Evolutionary conservation across 2,329 filamentous ascomycete species (phyloP).

Genomic region (Sporothrix brunneoviolacea): DNA sequence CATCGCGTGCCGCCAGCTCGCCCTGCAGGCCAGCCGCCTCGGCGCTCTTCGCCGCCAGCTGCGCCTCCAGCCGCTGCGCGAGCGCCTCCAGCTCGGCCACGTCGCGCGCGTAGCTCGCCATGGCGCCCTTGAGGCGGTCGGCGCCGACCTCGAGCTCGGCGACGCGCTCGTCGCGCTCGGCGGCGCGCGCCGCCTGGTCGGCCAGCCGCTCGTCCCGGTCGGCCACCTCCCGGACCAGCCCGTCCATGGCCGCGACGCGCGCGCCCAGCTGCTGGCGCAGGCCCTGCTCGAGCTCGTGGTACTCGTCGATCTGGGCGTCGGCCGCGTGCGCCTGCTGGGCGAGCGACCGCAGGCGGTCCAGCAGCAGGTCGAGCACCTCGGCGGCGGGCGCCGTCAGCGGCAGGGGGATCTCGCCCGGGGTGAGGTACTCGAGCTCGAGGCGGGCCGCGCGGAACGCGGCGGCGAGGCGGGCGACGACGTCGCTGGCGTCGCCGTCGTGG

Average conservation of each 20-base stretch:
- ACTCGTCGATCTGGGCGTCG: slow-evolving; percentile 53
- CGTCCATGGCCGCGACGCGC: slow-evolving; percentile 45
- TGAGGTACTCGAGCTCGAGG: slow-evolving; percentile 56
- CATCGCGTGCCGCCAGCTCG: slow-evolving; percentile 46
- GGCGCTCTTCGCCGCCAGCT: slow-evolving; percentile 20
- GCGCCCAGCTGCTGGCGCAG: slow-evolving; percentile 51
- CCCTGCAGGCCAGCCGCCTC: slow-evolving; percentile 24
- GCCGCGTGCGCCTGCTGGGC: slow-evolving; percentile 38
- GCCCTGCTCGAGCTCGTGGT: slow-evolving; percentile 48
- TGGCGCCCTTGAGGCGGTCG: slow-evolving; percentile 43
- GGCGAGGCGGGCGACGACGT: slow-evolving; percentile 42
- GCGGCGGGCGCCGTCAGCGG: slow-evolving; percentile 47
- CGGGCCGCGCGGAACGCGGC: slow-evolving; percentile 49
- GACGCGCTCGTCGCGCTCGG: slow-evolving; percentile 33
- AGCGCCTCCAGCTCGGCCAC: slow-evolving; percentile 47
- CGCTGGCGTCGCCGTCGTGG: slow-evolving; percentile 35
- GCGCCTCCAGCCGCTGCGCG: slow-evolving; percentile 41
- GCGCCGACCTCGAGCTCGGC: slow-evolving; percentile 44
- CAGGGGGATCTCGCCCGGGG: slow-evolving; percentile 50
- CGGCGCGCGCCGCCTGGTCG: slow-evolving; percentile 11
- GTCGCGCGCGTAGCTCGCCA: slow-evolving; percentile 48
- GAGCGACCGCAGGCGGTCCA: slow-evolving; percentile 44
- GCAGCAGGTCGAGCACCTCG: slow-evolving; percentile 49
- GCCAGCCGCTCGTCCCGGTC: slow-evolving; percentile 1
- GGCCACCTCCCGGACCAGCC: slow-evolving; percentile 36